Base-by-base conservation (phyloP, 179 eudicot species). In the Beta macrorhiza region DNA sequence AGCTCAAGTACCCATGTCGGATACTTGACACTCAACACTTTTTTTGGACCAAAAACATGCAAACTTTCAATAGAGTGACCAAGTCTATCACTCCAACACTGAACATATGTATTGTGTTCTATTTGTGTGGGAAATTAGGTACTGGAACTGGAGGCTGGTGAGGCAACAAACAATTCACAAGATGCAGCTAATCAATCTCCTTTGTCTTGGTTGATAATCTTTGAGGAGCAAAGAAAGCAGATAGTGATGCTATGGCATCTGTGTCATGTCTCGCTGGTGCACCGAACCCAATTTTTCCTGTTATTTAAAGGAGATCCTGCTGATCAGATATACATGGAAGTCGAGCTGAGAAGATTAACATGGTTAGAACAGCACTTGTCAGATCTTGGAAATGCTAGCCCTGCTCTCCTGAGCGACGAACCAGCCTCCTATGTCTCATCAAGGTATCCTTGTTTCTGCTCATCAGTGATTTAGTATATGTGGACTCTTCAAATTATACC, bases 321-420 rank as follows among this genome's bases (percentile, higher is more conserved):
- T 44, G 98, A 97, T 84, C 92, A 94, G 85, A 94, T 94, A 72
- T 97, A 94, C 78, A 80, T 94, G 88, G 97, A 97, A 85, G 99
- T 97, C 25, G 99, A 97, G 83, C 91, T 97, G 17, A 85, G 97
- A 85, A 87, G 99, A 84, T 74, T 97, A 83, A 93, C 92, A 62
- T 94, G 97, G 98, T 87, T 94, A 86, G 98, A 97, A 79, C 98
- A 97, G 75, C 95, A 97, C 82, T 86, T 97, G 65, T 91, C 95
- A 5, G 99, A 93, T 80, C 89, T 96, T 79, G 99, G 99, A 61
- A 96, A 96, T 85, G 98, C 99, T 45, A 96, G 99, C 89, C 99
- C 99, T 14, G 99, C 99, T 15, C 98, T 96, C 63, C 87, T 96
- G 74, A 87, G 98, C 55, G 98, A 96, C 82, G 98, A 94, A 77